phyloP scores from a whole-genome alignment of 2,329 filamentous ascomycete genomes.

The Furcasterigmium sp. region DNA sequence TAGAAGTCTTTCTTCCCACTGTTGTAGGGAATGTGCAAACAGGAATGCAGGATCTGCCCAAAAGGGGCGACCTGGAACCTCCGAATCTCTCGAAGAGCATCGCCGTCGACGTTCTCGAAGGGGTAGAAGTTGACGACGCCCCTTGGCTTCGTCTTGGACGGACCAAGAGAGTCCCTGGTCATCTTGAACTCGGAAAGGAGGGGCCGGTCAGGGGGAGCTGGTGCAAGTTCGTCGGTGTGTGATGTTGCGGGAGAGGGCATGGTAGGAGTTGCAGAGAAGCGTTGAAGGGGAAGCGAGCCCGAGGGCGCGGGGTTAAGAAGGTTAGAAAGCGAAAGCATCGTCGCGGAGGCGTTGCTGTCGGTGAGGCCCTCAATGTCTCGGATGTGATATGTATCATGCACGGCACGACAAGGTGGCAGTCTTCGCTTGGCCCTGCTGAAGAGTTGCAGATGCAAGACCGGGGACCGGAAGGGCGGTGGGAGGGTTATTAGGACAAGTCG shows the following conservation, averaged over 20 bases:
- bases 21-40: constrained; percentile 84
- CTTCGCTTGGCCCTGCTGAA: constrained; percentile 4
- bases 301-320: constrained; percentile 59
- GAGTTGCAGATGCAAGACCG: constrained; percentile 10
- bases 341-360: constrained; percentile 22
- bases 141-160: constrained; percentile 55
- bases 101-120: constrained; percentile 59
- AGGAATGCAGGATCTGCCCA: constrained; percentile 54
- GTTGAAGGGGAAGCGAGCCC: constrained; percentile 30
- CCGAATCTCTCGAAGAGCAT: constrained; percentile 51
- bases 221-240: constrained; percentile 23
- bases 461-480: constrained; percentile 13
- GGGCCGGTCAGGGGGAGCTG: constrained; percentile 17
- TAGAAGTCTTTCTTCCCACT: constrained; percentile 89
- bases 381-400: constrained; percentile 6
- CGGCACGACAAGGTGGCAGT: not conserved
- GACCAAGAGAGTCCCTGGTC: constrained; percentile 59
- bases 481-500: constrained; percentile 23
- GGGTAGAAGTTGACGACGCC: constrained; percentile 70
- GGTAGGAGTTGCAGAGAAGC: constrained; percentile 35
- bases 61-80: constrained; percentile 63
- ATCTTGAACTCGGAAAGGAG: constrained; percentile 48
- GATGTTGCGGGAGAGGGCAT: constrained; percentile 28
- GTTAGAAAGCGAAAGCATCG: constrained; percentile 61
- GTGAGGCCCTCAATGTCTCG: constrained; percentile 9